A percentile compares a stretch with the other conserved stretches of the same genome.
Conservation (phyloP, 352 stramenopile species). For the Phytophthora palmivora region DNA sequence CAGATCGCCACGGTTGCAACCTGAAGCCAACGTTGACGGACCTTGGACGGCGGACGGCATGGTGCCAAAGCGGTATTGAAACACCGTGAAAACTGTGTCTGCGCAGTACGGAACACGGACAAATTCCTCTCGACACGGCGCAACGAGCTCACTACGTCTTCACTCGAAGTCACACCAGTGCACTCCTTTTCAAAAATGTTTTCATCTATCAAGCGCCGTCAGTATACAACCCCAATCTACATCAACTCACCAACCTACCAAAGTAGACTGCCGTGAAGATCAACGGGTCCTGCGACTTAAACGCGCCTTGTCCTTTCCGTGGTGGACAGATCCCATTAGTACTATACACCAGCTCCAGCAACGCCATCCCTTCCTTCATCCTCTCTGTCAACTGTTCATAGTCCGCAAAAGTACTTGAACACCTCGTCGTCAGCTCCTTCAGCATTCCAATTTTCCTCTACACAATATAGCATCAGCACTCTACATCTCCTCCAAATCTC, state of each 20-base stretch:
- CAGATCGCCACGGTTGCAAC: constrained; percentile 62
- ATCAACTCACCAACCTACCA: constrained; percentile 29
- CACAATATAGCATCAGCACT: constrained; percentile 1
- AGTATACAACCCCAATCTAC: background rate
- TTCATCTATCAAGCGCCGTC: constrained; percentile 21
- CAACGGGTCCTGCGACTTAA: constrained; percentile 61
- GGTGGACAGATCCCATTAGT: constrained; percentile 62
- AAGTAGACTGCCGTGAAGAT: constrained; percentile 56
- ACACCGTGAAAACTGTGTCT: constrained; percentile 57
- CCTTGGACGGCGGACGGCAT: constrained; percentile 70
- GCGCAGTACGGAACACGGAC: constrained; percentile 45
- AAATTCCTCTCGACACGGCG: constrained; percentile 58
- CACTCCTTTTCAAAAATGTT: constrained; percentile 32
- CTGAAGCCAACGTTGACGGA: constrained; percentile 80
- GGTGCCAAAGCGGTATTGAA: constrained; percentile 65
- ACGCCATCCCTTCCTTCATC: constrained; percentile 51
- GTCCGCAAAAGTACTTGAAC: constrained; percentile 35
- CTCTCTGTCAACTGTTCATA: constrained; percentile 43
- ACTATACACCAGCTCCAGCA: constrained; percentile 68
- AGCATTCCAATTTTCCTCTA: constrained; percentile 77
- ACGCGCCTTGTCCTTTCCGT: constrained; percentile 58
- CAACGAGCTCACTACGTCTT: constrained; percentile 58
- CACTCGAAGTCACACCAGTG: constrained; percentile 12
- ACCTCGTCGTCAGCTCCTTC: constrained; percentile 65
- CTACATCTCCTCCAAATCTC: background rate